Base-by-base conservation (phyloP, 2,329 filamentous ascomycete genomes). In the Fusarium temperatum region DNA sequence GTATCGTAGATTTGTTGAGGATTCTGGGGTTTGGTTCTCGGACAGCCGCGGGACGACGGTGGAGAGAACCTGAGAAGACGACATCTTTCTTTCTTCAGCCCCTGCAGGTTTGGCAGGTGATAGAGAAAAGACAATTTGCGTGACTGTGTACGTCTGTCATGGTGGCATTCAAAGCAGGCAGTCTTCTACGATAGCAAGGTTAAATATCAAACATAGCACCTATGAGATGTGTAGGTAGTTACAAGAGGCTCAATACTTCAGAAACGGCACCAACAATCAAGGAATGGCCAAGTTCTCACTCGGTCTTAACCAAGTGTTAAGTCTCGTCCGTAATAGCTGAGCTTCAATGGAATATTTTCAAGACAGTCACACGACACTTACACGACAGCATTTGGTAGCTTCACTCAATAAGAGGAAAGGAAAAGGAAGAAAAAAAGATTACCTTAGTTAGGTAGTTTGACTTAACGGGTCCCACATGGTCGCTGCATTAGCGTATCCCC, bases 401-500 rank as follows among this genome's bases (percentile, higher is more conserved):
- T 68, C 47, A 50, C 48, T 54, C 65, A 63, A 48, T 45, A 35
- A 53, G 60, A 45, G 35, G 50, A 42, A 17, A 45, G 44, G 65
- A 50, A 63, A 62, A 15, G 44, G 44, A 5, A 28, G 28, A 41
- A 58, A 58, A 61, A 64, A 53, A 54, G 48, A 59, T 51, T 54
- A 35, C 15, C 14, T 35, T 35, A 61, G 30, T 42, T 53, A 61
- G 30, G 30, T 30, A 30, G 30, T 44, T 53, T 59, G 48, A 51
- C 54, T 66, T 53, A 45, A 63, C 59, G 67, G 69, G 66, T 66
- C 65, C 73, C 75, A 77, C 74, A 64, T 70, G 56, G 65, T 41
- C 26, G 68, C 61, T 76, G 73, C 75, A 73, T 78, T 78, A 78
- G 77, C 74, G 77, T 63, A 75, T 78, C 77, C 77, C 77, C 77